Evolutionary conservation across 495 filamentous ascomycete genomes (phyloP).

Genomic region (Poronia punctata): DNA sequence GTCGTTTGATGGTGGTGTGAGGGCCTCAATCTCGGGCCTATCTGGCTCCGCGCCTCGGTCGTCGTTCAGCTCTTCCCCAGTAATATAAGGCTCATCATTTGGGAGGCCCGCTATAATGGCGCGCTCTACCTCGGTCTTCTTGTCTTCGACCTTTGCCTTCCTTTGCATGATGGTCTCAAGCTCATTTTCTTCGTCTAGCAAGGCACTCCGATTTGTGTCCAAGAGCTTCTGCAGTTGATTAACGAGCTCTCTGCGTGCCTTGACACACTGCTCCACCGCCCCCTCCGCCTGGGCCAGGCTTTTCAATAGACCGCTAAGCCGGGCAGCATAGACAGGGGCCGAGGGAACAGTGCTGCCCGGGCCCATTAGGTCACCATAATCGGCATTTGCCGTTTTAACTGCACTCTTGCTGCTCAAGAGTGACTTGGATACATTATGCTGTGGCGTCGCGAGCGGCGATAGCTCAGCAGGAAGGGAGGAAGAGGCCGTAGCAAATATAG

Average conservation of each 20-base stretch:
- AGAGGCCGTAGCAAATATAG: conserved; percentile 60
- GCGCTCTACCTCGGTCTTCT: conserved; percentile 82
- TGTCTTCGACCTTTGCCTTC: conserved; percentile 59
- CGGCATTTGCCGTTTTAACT: conserved; percentile 60
- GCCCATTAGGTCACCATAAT: conserved; percentile 76
- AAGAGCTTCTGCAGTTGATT: conserved; percentile 76
- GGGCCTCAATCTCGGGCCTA: conserved; percentile 72
- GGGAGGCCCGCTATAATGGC: conserved; percentile 73
- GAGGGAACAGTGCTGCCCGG: conserved; percentile 57
- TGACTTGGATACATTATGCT: conserved; percentile 66
- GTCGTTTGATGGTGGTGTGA: conserved; percentile 59
- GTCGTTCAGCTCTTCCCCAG: conserved; percentile 23
- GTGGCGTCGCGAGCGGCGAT: conserved; percentile 60
- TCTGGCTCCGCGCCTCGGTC: conserved; percentile 43
- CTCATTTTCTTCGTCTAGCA: conserved; percentile 60
- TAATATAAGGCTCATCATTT: conserved; percentile 28
- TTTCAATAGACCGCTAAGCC: conserved; percentile 79
- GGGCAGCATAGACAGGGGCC: conserved; percentile 84
- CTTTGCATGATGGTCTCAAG: conserved; percentile 51
- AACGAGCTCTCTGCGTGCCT: conserved; percentile 71
- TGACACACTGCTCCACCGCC: conserved; percentile 83
- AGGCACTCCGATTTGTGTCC: conserved; percentile 59
- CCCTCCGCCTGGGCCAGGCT: conserved; percentile 84
- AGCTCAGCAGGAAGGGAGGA: conserved; percentile 67
- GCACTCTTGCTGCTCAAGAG: conserved; percentile 53